Base-by-base conservation (phyloP, 228 moss, liverwort and hornwort species). In the Sphagnum fallax region DNA sequence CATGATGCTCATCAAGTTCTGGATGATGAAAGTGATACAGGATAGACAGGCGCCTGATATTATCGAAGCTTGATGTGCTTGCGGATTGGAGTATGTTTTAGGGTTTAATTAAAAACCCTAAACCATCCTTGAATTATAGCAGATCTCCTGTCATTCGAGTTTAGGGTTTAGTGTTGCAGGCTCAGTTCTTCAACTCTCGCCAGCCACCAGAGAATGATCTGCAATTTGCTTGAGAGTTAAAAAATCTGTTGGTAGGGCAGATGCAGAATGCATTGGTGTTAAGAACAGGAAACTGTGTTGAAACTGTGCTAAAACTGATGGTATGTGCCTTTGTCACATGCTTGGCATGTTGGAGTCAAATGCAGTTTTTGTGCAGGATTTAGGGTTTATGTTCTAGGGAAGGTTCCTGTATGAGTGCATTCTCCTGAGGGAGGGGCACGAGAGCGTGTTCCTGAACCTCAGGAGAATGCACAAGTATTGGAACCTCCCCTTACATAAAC, bases 231-330 rank as follows among this genome's bases (percentile, higher is more conserved):
- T 10, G 16, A 16, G 18, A 13, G 47, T 16, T 5, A 48, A 15
- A 52, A 14, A 15, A n/a, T 12, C 53, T 10, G 55, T 48, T 5
- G 18, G n/a, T 50, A 48, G 32, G 60, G 61, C 70, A 70, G 70
- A 49, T 70, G 49, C 58, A 70, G 49, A 47, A 49, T 58, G 70
- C 70, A 8, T 61, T 70, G 50, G 60, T 52, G 16, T 6, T 48
- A 47, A 68, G 67, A 53, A 10, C 6, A 7, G 48, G 9, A 1
- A 55, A 50, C 61, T 52, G 61, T 32, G 61, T 10, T 60, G 49
- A 70, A 61, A 61, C 5, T 52, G 61, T 50, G 9, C 49, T 61
- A 60, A 32, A 62, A 70, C 49, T 70, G 70, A 70, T 62, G 70
- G 70, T 70, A 70, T 16, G 61, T 8, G 12, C 16, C 6, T 52